phyloP scores from a whole-genome alignment of 2,329 filamentous ascomycete genomes.

The Colletotrichum sp. region DNA sequence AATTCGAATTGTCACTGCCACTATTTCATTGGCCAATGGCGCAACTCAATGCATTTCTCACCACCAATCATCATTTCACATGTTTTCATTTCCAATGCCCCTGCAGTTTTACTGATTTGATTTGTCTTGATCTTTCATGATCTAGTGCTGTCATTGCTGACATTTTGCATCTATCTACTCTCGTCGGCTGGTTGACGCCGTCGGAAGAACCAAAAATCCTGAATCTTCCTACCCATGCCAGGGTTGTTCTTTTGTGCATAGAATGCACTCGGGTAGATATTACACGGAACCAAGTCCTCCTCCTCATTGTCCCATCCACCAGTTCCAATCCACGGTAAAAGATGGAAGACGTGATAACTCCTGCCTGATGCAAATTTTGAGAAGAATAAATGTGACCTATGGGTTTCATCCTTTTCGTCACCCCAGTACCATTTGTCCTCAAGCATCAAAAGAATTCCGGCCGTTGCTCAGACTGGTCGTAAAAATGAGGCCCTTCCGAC shows the following conservation, averaged over 20 bases:
- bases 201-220: not conserved
- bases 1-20: not conserved
- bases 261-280: not conserved
- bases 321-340: not conserved
- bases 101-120: not conserved
- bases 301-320: not conserved
- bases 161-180: conserved; percentile 17
- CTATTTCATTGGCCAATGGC: not conserved
- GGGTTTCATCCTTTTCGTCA: conserved; percentile 1
- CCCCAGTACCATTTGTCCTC: not conserved
- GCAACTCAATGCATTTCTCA: not conserved
- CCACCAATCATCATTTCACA: not conserved
- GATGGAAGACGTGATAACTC: conserved; percentile 4
- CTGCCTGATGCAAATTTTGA: conserved; percentile 15
- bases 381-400: not conserved
- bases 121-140: conserved; percentile 8
- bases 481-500: conserved; percentile 18
- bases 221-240: not conserved
- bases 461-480: not conserved
- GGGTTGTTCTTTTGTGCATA: not conserved
- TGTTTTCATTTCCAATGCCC: not conserved
- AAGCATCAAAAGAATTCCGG: not conserved
- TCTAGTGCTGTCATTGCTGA: conserved; percentile 3
- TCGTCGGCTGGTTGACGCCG: not conserved
- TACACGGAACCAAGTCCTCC: not conserved